Conservation (phyloP, 2,329 filamentous ascomycete species). For the Trichoderma citrinoviride region DNA sequence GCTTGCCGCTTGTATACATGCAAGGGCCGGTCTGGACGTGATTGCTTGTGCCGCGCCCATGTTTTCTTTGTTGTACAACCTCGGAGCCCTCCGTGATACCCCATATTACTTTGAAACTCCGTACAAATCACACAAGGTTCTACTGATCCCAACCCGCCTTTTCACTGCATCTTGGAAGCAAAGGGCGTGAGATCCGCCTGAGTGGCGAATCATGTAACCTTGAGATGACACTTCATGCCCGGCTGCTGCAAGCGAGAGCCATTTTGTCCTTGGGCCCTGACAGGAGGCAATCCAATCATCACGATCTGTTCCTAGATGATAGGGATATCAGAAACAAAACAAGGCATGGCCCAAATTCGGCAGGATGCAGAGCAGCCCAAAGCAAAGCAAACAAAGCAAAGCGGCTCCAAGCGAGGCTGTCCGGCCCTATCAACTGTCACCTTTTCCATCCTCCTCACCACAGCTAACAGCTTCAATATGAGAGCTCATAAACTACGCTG, state of each 20-base stretch:
- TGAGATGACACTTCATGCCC: constrained; percentile 7
- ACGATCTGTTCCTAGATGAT: neutral
- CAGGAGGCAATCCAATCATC: neutral
- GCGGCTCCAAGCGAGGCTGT: neutral
- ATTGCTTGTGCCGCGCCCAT: neutral
- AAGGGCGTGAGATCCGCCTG: neutral
- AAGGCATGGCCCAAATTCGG: neutral
- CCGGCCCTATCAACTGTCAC: constrained; percentile 6
- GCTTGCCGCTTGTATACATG: neutral
- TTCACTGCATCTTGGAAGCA: neutral
- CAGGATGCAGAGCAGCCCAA: constrained; percentile 14
- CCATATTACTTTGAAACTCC: neutral
- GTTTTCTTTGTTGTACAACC: no score
- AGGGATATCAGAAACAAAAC: neutral
- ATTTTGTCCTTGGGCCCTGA: neutral
- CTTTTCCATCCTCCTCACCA: neutral
- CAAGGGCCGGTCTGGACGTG: neutral
- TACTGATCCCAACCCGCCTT: neutral
- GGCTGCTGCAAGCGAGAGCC: neutral
- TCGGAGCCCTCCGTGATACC: neutral
- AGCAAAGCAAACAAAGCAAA: neutral
- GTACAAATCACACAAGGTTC: no score
- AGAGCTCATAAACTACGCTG: constrained; percentile 14
- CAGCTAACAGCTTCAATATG: constrained; percentile 7
- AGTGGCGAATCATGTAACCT: constrained; percentile 4